Base-by-base conservation (phyloP, 257 asterid species). In the Rhazya stricta region DNA sequence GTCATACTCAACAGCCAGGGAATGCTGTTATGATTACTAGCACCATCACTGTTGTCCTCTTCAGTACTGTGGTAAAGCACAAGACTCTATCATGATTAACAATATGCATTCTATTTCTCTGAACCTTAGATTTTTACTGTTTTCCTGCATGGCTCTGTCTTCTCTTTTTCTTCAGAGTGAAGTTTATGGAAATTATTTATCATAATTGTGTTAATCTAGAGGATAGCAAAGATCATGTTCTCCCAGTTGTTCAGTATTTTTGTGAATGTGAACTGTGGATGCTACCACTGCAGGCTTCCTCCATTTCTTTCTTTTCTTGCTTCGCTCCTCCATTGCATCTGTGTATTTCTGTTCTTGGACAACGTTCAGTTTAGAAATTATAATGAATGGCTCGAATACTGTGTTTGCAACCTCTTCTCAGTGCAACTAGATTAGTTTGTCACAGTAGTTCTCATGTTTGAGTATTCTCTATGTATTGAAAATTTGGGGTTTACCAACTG, bases 1-100 rank as follows among this genome's bases (percentile, higher is more conserved):
- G 96, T n/a, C 94, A 90, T 77, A 90, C 94, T 21, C 85, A 83
- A 79, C 88, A 81, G 67, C 89, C 80, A 3, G 91, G 88, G 77
- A 86, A 90, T 46, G 96, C 96, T 1, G 62, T 85, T 74, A 84
- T 88, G 92, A 89, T 92, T 77, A 86, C 96, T 12, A 81, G 96
- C 87, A 92, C 96, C 78, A 90, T 92, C 69, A 82, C 89, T 9
- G 79, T 92, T 30, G 94, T 92, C 69, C 91, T 90, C 65, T 82
- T 85, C 86, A 90, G 87, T 82, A 89, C 90, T 25, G 82, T 86
- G 88, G 97, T 90, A 90, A 82, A 74, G 80, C 67, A 50, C n/a
- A 41, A 37, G 41, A 70, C 32, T 18, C 37, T 53, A 51, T 34
- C 66, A 37, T 15, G 0, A 37, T 45, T 43, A 70, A 18, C 54